Evolutionary conservation across 352 stramenopile species (phyloP), one percentile per base, ranked within the genome.

Genomic region (Aphanomyces stellatus): DNA sequence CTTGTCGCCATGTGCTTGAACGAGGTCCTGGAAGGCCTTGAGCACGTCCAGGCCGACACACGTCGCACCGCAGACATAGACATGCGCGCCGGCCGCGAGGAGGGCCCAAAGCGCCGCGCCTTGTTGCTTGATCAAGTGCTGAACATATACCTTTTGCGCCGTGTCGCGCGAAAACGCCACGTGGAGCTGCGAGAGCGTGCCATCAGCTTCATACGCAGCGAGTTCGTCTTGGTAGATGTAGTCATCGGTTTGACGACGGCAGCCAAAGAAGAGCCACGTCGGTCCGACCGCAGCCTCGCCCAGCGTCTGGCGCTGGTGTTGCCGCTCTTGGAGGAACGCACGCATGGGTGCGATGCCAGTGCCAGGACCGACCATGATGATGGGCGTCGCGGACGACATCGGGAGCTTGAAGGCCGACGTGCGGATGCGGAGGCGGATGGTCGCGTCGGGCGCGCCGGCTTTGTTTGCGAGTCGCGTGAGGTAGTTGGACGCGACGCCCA

Each of bases 341-440:
- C 96, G 84, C 95, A 99, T 99, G 0, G 97, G 97, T n/a, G 97
- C 97, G 51, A 99, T 96, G 43, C 97, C 97, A 15, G 97, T 99
- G 35, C 97, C 97, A 1, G 96, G 96, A 3, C 97, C 96, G 62
- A 99, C 96, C 37, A 95, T 65, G 33, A 99, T 91, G 46, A 99
- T 89, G 13, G 97, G 97, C 42, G 82, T 96, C 30, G 83, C 65
- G 0, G 88, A 51, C 69, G 98, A 79, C 41, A 76, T 64, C 0
- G 97, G 97, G 64, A 99, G 72, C 31, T 95, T 90, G 78, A 99
- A 99, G 11, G 91, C 97, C 53, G 96, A 99, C 24, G 92, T 76
- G 51, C 95, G 83, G 59, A 98, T 82, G 70, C 98, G 98, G 11
- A 98, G 92, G 28, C 91, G 85, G 28, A 96, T 79, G 11, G 55